These are phyloP conservation scores for Fusarium siculi DNA, from an alignment of 2,329 filamentous ascomycete genomes.

Conservation along the genomic window DNA sequence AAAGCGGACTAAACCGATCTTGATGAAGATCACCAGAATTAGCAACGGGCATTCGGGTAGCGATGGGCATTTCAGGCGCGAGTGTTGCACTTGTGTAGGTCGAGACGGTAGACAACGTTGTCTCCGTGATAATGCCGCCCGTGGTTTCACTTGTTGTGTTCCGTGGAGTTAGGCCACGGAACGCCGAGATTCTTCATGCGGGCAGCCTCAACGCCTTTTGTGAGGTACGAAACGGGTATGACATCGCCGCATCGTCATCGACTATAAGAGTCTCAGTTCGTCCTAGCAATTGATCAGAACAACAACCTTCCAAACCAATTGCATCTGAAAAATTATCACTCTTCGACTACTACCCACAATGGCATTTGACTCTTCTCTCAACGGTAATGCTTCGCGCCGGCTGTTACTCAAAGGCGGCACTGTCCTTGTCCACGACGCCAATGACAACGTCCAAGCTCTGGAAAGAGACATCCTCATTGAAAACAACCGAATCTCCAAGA, in stretches of 20 bases:
- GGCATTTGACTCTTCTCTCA: not conserved
- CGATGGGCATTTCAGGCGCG: not conserved
- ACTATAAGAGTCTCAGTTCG: not conserved
- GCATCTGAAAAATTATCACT: accelerated
- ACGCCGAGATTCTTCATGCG: not conserved
- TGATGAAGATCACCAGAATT: not conserved
- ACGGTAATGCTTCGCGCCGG: not conserved
- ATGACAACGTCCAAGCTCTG: slow-evolving; percentile 1
- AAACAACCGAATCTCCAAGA: slow-evolving; percentile 2
- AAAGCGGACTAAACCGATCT: not conserved
- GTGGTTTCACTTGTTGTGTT: not conserved
- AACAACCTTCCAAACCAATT: not conserved
- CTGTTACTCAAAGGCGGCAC: slow-evolving; percentile 15
- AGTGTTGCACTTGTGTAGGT: not conserved
- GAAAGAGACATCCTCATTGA: slow-evolving; percentile 15
- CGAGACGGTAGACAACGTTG: not conserved
- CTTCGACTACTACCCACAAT: not conserved
- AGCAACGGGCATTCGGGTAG: not conserved
- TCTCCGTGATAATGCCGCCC: not conserved
- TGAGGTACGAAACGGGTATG: not conserved
- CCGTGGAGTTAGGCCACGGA: not conserved
- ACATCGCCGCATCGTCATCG: not conserved
- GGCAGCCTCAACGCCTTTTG: not conserved
- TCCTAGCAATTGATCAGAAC: not conserved
- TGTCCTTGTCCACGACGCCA: slow-evolving; percentile 15